Evolutionary conservation across 164 flowering plant genomes (phyloP), one percentile per base, ranked within the genome.

Genomic region (Litsea cubeba): DNA sequence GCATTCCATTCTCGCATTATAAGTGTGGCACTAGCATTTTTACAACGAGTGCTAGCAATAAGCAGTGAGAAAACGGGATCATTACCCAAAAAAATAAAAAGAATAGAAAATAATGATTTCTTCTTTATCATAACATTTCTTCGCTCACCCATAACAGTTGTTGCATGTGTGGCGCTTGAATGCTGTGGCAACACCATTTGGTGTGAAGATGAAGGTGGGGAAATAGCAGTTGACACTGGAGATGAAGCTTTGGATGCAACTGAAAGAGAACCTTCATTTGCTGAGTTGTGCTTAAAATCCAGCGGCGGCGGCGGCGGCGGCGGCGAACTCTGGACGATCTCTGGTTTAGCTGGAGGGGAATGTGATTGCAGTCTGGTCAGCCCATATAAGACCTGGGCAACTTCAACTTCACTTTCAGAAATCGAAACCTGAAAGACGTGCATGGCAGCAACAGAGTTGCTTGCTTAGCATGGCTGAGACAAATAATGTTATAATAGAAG

Each of bases 361-460:
- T 74, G 76, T n/a, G 76, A 68, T 68, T 57, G 76, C 1, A 74
- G 76, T 66, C 24, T 68, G 51, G 67, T 74, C 6, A 74, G 67
- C 10, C 65, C 71, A 35, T 74, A 74, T 22, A 74, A 25, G 58
- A 74, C 30, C 40, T 74, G 72, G 17, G 60, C 76, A n/a, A 74
- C 76, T 74, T 74, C 76, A 60, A 74, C 76, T 74, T 74, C 76
- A 58, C 76, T 74, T 60, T 74, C 76, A 30, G 76, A 74, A 74
- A 74, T 74, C 2, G 72, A 68, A 22, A 57, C 71, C 76, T 74
- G 58, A 50, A 54, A 74, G 72, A 74, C 14, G 12, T 5, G 20
- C 20, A 54, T 7, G 32, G 62, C 24, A 40, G 54, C 10, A 23
- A n/a, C 2, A 57, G 3, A n/a, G 17, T 35, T 30, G 40, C 49